Evolutionary conservation across 305 asterid genomes (phyloP).

Genomic region (Plantago coronopus): DNA sequence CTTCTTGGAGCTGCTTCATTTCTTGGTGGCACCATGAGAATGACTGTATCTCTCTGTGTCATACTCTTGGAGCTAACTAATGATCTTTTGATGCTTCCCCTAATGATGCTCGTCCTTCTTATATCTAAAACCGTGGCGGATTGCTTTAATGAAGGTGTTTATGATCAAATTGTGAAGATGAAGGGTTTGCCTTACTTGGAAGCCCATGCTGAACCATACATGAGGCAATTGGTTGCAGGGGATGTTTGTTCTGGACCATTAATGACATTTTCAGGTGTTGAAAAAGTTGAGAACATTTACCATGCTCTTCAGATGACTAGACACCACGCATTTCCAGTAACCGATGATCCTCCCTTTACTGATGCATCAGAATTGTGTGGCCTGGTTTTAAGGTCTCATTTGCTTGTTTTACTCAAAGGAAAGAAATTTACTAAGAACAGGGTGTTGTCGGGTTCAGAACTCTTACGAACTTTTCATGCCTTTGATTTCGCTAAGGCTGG

Average conservation of each 20-base stretch:
- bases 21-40: constrained; percentile 97
- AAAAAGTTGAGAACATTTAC: constrained; percentile 65
- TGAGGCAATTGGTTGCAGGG: constrained; percentile 78
- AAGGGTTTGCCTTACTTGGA: constrained; percentile 96
- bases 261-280: constrained; percentile 67
- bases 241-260: constrained; percentile 95
- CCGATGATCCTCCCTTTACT: constrained; percentile 79
- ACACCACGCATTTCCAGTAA: constrained; percentile 87
- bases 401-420: constrained; percentile 66
- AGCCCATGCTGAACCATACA: constrained; percentile 90
- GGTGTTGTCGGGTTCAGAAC: constrained; percentile 42
- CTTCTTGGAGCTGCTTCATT: constrained; percentile 95
- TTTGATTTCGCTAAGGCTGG: constrained; percentile 92
- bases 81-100: constrained; percentile 79
- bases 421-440: constrained; percentile 58
- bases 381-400: constrained; percentile 75
- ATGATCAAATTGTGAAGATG: constrained; percentile 89
- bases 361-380: constrained; percentile 83
- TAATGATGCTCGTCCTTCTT: constrained; percentile 87
- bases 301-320: constrained; percentile 60
- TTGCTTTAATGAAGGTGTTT: constrained; percentile 73
- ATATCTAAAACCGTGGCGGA: constrained; percentile 92
- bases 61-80: constrained; percentile 86
- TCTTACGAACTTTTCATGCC: constrained; percentile 47
- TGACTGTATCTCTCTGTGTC: constrained; percentile 93